phyloP scores from a whole-genome alignment of 1,284 basidiomycete species.

The Trametes hirsuta region DNA sequence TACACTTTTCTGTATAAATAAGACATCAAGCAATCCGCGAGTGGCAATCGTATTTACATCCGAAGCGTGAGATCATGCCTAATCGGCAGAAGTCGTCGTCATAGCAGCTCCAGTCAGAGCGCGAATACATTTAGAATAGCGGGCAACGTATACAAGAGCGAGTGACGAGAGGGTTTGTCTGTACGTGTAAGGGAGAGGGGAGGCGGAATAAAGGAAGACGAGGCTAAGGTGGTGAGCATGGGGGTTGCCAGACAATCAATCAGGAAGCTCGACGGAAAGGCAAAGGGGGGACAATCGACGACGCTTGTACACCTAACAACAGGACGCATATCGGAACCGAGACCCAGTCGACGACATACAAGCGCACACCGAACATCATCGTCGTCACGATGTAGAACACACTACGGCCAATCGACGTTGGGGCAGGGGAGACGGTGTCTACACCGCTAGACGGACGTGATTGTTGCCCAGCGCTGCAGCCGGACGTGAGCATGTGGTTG shows the following conservation, averaged over 20 bases:
- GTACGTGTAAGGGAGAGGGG: neutral
- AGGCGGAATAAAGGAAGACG: neutral
- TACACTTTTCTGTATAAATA: too few species aligned
- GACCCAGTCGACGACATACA: constrained; percentile 12
- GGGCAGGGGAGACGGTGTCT: constrained; percentile 21
- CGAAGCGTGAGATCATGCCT: too few species aligned
- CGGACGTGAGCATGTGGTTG: neutral
- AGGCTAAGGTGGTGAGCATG: constrained; percentile 8
- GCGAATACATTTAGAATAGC: neutral
- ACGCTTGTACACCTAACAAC: constrained; percentile 8
- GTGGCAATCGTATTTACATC: too few species aligned
- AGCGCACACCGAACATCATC: constrained; percentile 24
- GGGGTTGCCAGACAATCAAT: constrained; percentile 14
- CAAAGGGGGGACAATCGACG: constrained; percentile 17
- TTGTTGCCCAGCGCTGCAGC: constrained; percentile 33
- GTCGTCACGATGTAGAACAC: constrained; percentile 34
- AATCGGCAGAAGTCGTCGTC: too few species aligned
- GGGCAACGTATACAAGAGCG: neutral
- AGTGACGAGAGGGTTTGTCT: neutral
- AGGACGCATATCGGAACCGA: constrained; percentile 8
- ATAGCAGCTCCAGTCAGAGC: too few species aligned
- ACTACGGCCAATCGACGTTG: constrained; percentile 21
- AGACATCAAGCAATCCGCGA: too few species aligned
- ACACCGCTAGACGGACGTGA: constrained; percentile 38
- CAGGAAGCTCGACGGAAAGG: constrained; percentile 14